phyloP scores from a whole-genome alignment of 345 rosid genomes.

The Raphanus sativus region DNA sequence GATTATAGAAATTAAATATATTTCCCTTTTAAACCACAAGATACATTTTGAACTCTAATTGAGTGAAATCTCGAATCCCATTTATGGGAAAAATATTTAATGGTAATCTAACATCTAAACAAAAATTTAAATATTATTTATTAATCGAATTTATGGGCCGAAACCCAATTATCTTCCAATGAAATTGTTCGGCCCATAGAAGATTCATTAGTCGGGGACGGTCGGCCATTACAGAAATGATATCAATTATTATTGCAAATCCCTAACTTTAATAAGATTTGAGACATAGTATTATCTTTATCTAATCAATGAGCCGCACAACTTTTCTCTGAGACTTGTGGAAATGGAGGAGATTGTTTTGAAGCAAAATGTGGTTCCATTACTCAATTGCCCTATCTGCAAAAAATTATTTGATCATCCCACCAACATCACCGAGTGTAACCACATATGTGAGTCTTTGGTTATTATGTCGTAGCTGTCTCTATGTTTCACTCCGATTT shows the following conservation, averaged over 20 bases:
- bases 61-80: not conserved
- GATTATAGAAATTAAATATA: not conserved
- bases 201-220: too few relatives aligned
- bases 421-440: not conserved
- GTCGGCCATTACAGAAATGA: not conserved
- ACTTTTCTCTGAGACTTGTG: not conserved
- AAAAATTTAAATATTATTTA: not conserved
- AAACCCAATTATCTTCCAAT: not conserved
- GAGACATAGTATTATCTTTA: not conserved
- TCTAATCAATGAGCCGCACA: not conserved
- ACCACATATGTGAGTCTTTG: not conserved
- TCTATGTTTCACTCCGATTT: not conserved
- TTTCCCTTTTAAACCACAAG: not conserved
- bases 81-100: not conserved
- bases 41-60: not conserved
- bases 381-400: not conserved
- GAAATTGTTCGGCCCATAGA: too few relatives aligned
- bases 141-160: not conserved
- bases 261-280: not conserved
- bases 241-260: not conserved
- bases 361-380: not conserved
- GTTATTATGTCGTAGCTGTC: not conserved
- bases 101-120: not conserved
- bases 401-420: not conserved
- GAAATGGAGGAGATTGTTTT: not conserved